Conservation (phyloP, 2,329 filamentous ascomycete genomes). For the Aspergillus sp. region DNA sequence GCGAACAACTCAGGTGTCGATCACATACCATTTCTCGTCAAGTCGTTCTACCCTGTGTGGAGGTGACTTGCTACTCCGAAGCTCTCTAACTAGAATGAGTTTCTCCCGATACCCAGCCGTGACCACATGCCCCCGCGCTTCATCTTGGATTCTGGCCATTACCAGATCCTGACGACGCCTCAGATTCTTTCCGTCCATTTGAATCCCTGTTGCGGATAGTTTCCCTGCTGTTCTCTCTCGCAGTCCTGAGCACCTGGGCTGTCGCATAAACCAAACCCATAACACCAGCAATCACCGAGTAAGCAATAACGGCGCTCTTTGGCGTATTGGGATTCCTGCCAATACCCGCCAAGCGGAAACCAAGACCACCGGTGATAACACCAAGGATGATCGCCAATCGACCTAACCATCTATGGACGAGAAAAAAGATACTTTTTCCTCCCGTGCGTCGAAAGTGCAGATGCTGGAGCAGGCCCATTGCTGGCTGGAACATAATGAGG, state of each 20-base stretch:
- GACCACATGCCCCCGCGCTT: background rate
- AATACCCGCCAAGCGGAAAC: constrained; percentile 47
- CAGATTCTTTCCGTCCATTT: background rate
- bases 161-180: background rate
- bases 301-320: constrained; percentile 11
- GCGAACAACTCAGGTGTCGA: background rate
- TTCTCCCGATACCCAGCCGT: background rate
- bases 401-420: constrained; percentile 58
- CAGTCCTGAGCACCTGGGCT: background rate
- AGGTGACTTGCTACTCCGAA: background rate
- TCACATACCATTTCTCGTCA: background rate
- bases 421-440: constrained; percentile 47
- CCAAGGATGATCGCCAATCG: constrained; percentile 52
- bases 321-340: constrained; percentile 4
- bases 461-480: constrained; percentile 55
- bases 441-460: constrained; percentile 49
- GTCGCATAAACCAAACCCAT: constrained; percentile 6
- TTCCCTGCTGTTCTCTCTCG: background rate
- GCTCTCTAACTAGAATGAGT: background rate
- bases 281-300: constrained; percentile 12
- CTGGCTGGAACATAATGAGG: constrained; percentile 58
- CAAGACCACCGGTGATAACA: constrained; percentile 59
- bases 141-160: background rate
- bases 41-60: background rate
- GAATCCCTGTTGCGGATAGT: background rate